Evolutionary conservation across 441 rosid genomes (phyloP).

Genomic region (Populus trichocarpa): DNA sequence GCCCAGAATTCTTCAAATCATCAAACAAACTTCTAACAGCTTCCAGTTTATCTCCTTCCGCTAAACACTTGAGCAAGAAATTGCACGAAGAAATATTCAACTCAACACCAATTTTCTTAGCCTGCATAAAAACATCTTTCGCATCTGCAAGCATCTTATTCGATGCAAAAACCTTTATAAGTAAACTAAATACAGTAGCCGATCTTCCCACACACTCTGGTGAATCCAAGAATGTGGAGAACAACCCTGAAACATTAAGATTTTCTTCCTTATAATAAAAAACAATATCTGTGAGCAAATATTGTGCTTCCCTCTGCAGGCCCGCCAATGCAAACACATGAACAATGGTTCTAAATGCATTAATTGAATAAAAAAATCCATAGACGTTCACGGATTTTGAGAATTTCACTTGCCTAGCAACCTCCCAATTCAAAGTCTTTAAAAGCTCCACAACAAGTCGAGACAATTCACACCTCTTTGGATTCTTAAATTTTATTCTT

Average conservation of each 20-base stretch:
- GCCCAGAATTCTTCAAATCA: slow-evolving; percentile 42
- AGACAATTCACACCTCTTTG: slow-evolving; percentile 21
- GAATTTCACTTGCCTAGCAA: slow-evolving; percentile 25
- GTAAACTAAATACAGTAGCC: slow-evolving; percentile 26
- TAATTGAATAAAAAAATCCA: slow-evolving; percentile 33
- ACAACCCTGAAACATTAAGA: slow-evolving; percentile 32
- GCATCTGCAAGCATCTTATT: slow-evolving; percentile 46
- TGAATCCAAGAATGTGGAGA: slow-evolving; percentile 36
- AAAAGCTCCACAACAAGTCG: slow-evolving; percentile 30
- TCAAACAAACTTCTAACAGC: slow-evolving; percentile 30
- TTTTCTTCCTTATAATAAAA: slow-evolving; percentile 26
- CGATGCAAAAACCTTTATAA: slow-evolving; percentile 51
- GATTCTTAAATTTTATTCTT: slow-evolving; percentile 1
- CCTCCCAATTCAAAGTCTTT: slow-evolving; percentile 50
- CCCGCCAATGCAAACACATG: slow-evolving; percentile 35
- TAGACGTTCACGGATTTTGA: slow-evolving; percentile 19
- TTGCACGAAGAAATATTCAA: slow-evolving; percentile 42
- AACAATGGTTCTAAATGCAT: slow-evolving; percentile 31
- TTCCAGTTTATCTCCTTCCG: slow-evolving; percentile 33
- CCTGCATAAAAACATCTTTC: slow-evolving; percentile 26
- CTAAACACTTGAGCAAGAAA: slow-evolving; percentile 54
- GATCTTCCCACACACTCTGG: slow-evolving; percentile 21
- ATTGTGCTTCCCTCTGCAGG: slow-evolving; percentile 37
- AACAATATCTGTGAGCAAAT: slow-evolving; percentile 42
- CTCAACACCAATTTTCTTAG: slow-evolving; percentile 31